Conservation (phyloP, 176 grass and related monocot species). For the Ensete ventricosum region DNA sequence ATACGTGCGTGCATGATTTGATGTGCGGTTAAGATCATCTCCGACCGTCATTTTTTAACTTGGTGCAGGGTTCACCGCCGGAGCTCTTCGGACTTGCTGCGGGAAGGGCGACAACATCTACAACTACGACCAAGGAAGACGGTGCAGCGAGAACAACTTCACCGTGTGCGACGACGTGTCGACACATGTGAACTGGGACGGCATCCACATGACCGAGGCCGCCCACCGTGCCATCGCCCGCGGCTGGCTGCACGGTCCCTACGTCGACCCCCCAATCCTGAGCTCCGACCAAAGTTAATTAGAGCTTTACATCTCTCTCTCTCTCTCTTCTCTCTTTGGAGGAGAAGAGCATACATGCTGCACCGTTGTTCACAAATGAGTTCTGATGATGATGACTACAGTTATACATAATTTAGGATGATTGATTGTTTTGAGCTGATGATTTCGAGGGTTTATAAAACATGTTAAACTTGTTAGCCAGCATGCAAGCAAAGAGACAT, state of each 20-base stretch:
- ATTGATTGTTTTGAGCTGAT: no score
- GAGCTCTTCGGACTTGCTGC: slow-evolving; percentile 51
- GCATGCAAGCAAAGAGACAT: no score
- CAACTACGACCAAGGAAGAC: slow-evolving; percentile 58
- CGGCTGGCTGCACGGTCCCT: slow-evolving; percentile 70
- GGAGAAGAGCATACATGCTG: no score
- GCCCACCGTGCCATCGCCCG: slow-evolving; percentile 69
- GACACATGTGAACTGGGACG: slow-evolving; percentile 78
- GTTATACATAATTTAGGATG: no score
- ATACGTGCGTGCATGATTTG: no score
- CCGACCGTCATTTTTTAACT: background rate
- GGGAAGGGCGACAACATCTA: slow-evolving; percentile 64
- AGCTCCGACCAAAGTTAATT: background rate
- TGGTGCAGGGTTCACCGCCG: slow-evolving; percentile 42
- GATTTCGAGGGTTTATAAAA: no score
- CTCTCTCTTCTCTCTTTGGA: no score
- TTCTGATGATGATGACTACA: no score
- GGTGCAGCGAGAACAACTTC: slow-evolving; percentile 51
- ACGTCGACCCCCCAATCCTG: slow-evolving; percentile 52
- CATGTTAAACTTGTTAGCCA: no score
- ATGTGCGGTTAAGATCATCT: background rate
- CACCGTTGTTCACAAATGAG: no score
- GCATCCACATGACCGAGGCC: slow-evolving; percentile 85
- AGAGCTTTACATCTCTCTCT: no score
- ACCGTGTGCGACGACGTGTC: slow-evolving; percentile 46